Evolutionary conservation across 2,329 filamentous ascomycete species (phyloP), one percentile per base, ranked within the genome.

Genomic region (Diaporthe vexans): DNA sequence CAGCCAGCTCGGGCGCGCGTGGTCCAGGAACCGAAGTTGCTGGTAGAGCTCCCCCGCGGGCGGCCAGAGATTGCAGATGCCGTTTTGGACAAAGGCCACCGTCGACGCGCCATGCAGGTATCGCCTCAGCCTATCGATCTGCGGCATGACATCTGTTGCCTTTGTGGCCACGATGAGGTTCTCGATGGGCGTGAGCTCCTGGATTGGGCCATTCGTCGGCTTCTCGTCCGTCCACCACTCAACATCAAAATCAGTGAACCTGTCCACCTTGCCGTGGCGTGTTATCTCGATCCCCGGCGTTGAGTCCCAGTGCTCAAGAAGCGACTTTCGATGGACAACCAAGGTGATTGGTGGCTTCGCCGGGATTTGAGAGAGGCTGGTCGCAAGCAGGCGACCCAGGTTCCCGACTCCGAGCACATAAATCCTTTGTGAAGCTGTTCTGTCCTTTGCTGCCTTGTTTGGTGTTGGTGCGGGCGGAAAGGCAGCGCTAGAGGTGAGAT

Each of bases 221-320:
- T 57, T 57, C n/a, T 57, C 54, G 54, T 57, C 54, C 54, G 54
- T 57, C 54, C 54, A 57, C 54, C 54, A 57, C 54, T 57, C 54
- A 11, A 57, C 54, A 57, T 57, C 54, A 57, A 57, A 57, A 57
- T 57, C 54, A 29, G 54, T 57, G 54, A 57, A 57, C 54, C 54
- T 57, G 15, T 57, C 17, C 54, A 57, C 54, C 54, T 57, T 57
- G 54, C 54, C 54, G 54, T 57, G 54, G 35, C 54, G 54, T 57
- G 54, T 35, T 29, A 57, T 57, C 29, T 57, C 54, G 54, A 57
- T 57, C 10, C 54, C 54, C 54, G 54, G 54, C 54, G 54, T 57
- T 57, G 54, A 57, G 54, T 57, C 54, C 54, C 54, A 57, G 54
- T 57, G 29, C 13, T 57, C 54, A 29, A 57, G 54, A 57, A 57